A percentile compares a stretch with the other conserved stretches of the same genome.
Evolutionary conservation across 176 grass and related monocot species (phyloP).

Genomic region (Chloris gayana): DNA sequence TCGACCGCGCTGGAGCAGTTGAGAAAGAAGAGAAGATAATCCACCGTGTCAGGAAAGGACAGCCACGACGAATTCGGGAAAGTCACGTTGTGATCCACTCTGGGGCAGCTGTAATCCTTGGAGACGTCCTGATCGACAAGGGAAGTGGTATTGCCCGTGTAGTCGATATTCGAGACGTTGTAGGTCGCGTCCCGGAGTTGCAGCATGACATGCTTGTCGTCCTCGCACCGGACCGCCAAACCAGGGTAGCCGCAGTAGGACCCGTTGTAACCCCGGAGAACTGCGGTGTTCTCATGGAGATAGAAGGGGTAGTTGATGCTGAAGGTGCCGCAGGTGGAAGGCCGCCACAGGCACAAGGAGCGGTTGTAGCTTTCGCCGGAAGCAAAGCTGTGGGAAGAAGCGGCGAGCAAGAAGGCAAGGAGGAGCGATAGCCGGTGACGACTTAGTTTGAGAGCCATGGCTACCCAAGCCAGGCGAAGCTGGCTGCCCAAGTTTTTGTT

Average conservation of each 20-base stretch:
- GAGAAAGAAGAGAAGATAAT: conserved; percentile 13
- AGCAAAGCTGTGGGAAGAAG: background rate
- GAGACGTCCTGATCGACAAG: background rate
- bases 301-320: conserved; percentile 38
- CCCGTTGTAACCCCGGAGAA: background rate
- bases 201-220: background rate
- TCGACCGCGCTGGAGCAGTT: no score
- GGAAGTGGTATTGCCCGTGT: background rate
- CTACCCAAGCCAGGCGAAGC: no score
- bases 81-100: background rate
- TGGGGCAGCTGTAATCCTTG: background rate
- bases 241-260: conserved; percentile 37
- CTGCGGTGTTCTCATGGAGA: rapidly evolving
- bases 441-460: background rate
- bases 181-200: background rate
- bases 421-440: background rate
- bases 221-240: background rate
- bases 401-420: background rate
- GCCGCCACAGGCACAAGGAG: background rate
- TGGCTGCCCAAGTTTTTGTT: no score
- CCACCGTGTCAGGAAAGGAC: background rate
- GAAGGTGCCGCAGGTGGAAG: background rate
- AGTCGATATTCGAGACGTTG: background rate
- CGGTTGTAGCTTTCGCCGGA: background rate
- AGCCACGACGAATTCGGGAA: background rate